phyloP scores from a whole-genome alignment of 306 rosid species.

The Vicia sativa region DNA sequence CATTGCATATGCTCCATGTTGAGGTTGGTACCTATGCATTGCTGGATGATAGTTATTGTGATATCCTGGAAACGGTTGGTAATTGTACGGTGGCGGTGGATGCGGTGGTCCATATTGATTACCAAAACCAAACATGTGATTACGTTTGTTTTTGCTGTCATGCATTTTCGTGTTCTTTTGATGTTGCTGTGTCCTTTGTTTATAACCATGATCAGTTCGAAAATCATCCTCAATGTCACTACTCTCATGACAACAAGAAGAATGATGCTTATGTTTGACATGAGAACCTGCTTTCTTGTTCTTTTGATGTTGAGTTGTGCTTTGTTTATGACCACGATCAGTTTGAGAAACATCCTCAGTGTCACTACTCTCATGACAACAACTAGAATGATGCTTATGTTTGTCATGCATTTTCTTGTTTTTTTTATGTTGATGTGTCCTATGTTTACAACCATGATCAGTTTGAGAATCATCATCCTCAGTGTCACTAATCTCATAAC shows the following conservation, averaged over 20 bases:
- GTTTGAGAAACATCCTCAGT: not conserved
- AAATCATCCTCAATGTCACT: not conserved
- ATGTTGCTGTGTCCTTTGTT: not conserved
- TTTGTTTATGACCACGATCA: not conserved
- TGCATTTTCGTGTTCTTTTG: constrained; percentile 6
- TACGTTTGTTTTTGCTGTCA: too few species aligned
- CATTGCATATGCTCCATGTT: not conserved
- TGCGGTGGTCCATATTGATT: not conserved
- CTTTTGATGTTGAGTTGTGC: not conserved
- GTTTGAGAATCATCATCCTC: not conserved
- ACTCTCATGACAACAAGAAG: constrained; percentile 14
- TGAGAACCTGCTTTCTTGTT: not conserved
- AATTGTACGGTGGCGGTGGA: not conserved
- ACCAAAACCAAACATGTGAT: not conserved
- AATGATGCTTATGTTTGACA: not conserved
- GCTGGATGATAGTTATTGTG: constrained; percentile 6
- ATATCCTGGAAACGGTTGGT: constrained; percentile 10
- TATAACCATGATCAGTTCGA: not conserved
- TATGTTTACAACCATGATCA: not conserved
- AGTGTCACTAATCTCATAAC: constrained; percentile 4
- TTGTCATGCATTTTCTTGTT: not conserved
- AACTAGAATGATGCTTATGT: not conserved
- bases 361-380: constrained; percentile 7
- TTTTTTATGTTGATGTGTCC: not conserved
- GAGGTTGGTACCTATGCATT: not conserved